Base-by-base conservation (phyloP, 768 basidiomycete genomes). In the Rhodotorula kratochvilovae region DNA sequence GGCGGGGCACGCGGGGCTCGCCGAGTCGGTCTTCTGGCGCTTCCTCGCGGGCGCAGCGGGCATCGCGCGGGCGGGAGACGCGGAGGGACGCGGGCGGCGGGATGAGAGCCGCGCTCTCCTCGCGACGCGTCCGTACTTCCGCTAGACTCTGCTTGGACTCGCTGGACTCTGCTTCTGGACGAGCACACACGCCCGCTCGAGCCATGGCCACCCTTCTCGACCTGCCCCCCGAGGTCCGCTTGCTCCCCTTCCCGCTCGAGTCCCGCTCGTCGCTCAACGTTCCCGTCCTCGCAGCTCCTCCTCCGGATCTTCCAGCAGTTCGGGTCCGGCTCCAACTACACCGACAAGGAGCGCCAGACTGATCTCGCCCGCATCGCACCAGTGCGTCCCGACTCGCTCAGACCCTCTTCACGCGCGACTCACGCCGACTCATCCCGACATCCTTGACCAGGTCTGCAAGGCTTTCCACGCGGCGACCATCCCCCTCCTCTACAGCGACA, bases 161-260 rank as follows among this genome's bases (percentile, higher is more conserved):
- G 45, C 48, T 50, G 25, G 48, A 7, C 12, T 27, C 48, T 50
- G 48, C 48, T 50, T 50, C 23, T 46, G 21, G 45, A 21, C 45
- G 1, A 3, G 12, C 25, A 6, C 10, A 23, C 12, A 8, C 12
- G 25, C 48, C 12, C 23, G 11, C 48, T 25, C 48, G 21, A 4
- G 12, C 25, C 48, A 50, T 50, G 48, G 2, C 25, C 25, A 4
- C 21, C 48, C 12, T 89, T 90, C 66, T 84, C 85, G 80, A 92
- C 90, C 63, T 90, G 89, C 70, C 87, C 86, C 56, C 80, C 82
- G 77, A 88, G 97, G 39, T 88, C 88, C n/a, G 82, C 81, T 63
- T 85, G 86, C 77, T 96, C 94, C 43, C 94, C 91, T 25, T 80
- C 82, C 80, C 94, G 89, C 1, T 89, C 92, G 25, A 95, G 69